Percentiles rank a stretch among this genome's conserved stretches.
Conservation (phyloP, 371 early-diverging fungal genomes). For the Basidiobolus meristosporus region DNA sequence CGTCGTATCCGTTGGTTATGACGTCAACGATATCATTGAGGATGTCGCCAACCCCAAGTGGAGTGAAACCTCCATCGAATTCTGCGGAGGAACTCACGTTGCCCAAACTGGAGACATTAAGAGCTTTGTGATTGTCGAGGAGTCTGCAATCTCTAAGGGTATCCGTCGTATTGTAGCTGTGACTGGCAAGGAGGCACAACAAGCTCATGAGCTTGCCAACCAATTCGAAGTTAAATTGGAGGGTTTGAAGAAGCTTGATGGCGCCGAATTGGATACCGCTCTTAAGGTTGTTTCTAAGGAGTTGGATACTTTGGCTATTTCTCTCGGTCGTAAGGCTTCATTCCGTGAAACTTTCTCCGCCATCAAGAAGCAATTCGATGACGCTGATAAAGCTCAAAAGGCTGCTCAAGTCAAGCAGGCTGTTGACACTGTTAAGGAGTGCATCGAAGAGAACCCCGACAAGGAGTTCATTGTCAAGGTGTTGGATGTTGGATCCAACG, state of each 20-base stretch:
- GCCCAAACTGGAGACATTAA: constrained; percentile 82
- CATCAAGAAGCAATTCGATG: constrained; percentile 66
- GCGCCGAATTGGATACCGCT: constrained; percentile 46
- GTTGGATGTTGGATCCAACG: constrained; percentile 41
- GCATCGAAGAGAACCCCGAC: constrained; percentile 54
- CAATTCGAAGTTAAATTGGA: constrained; percentile 38
- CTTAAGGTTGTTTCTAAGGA: constrained; percentile 66
- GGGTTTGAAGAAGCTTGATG: constrained; percentile 26
- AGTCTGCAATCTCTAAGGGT: constrained; percentile 91
- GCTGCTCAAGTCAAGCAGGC: constrained; percentile 59
- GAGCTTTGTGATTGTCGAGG: constrained; percentile 77
- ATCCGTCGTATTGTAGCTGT: constrained; percentile 94
- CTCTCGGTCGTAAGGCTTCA: constrained; percentile 56
- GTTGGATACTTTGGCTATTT: constrained; percentile 59
- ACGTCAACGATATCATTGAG: constrained; percentile 71
- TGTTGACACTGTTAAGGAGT: constrained; percentile 52
- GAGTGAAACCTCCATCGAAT: constrained; percentile 74
- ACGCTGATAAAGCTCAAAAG: constrained; percentile 79
- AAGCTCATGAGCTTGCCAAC: constrained; percentile 42
- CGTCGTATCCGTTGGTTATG: constrained; percentile 80
- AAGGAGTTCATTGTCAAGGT: constrained; percentile 29
- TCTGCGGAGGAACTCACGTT: constrained; percentile 99
- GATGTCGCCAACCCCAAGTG: constrained; percentile 67
- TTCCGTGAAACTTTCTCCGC: constrained; percentile 45
- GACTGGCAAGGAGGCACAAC: constrained; percentile 80